These are phyloP conservation scores for Entomortierella parvispora DNA, from an alignment of 192 early-diverging fungal genomes.

Conservation along the genomic window DNA sequence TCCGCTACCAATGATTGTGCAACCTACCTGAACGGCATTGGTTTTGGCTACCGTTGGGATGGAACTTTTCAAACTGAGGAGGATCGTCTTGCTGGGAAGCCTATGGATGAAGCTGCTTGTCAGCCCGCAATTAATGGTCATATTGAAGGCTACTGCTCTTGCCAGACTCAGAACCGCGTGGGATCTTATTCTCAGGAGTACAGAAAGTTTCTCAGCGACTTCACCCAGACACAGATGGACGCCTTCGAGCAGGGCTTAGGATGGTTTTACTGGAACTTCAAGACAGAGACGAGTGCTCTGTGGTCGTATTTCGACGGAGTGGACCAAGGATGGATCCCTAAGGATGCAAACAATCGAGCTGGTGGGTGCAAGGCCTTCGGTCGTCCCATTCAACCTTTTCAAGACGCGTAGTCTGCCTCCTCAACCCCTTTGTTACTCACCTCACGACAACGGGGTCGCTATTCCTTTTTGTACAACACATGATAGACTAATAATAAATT, in stretches of 20 bases:
- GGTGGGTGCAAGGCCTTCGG: slow-evolving; percentile 28
- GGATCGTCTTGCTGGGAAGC: background rate
- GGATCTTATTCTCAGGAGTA: slow-evolving; percentile 34
- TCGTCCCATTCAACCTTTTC: slow-evolving; percentile 10
- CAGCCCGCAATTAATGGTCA: slow-evolving; percentile 13
- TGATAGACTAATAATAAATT: too few species aligned
- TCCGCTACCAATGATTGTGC: slow-evolving; percentile 80
- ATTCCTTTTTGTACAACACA: too few species aligned
- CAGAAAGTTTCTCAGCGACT: slow-evolving; percentile 55
- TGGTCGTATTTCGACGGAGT: slow-evolving; percentile 71
- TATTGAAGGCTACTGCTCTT: slow-evolving; percentile 61
- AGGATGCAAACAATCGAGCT: slow-evolving; percentile 55
- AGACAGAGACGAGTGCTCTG: slow-evolving; percentile 63
- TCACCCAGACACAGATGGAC: slow-evolving; percentile 73
- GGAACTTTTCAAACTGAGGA: slow-evolving; percentile 57
- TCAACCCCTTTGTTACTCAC: too few species aligned
- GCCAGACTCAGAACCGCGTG: slow-evolving; percentile 57
- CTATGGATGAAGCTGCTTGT: slow-evolving; percentile 15
- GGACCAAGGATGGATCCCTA: slow-evolving; percentile 69
- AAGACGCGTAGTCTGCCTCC: too few species aligned
- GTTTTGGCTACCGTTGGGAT: slow-evolving; percentile 69
- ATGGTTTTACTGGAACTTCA: slow-evolving; percentile 84
- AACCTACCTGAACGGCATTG: slow-evolving; percentile 78
- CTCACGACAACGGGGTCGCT: too few species aligned
- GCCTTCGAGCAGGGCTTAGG: slow-evolving; percentile 73